Conservation (phyloP, 2,329 filamentous ascomycete species). For the Ophiostoma quercus region DNA sequence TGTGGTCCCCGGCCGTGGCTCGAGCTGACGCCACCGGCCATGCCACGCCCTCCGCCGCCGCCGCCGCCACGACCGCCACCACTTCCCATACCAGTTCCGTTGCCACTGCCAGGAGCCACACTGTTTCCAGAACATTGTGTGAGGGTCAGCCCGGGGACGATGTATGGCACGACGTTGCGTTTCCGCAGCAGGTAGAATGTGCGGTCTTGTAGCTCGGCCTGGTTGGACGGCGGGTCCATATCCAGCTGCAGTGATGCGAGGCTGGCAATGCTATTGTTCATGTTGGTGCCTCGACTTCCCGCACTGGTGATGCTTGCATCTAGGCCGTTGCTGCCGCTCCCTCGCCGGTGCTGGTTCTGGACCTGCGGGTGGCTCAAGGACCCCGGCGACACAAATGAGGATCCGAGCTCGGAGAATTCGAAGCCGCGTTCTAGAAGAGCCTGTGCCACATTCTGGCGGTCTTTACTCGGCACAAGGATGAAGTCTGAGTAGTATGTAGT, state of each 20-base stretch:
- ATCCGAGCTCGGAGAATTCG: constrained; percentile 67
- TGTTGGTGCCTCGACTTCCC: constrained; percentile 42
- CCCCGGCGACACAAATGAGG: constrained; percentile 59
- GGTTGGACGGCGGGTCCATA: constrained; percentile 65
- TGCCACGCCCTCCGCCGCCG: constrained; percentile 36
- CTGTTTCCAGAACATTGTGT: constrained; percentile 74
- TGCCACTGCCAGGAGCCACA: constrained; percentile 27
- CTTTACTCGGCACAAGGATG: constrained; percentile 77
- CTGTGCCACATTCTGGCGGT: constrained; percentile 66
- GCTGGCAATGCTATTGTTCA: constrained; percentile 21
- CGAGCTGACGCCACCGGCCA: constrained; percentile 23
- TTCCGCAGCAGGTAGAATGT: constrained; percentile 82
- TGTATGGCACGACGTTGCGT: constrained; percentile 66
- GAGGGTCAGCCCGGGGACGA: constrained; percentile 64
- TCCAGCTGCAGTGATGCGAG: constrained; percentile 33
- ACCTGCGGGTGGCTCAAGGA: constrained; percentile 32
- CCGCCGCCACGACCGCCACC: constrained; percentile 30
- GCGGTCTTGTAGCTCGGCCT: constrained; percentile 72
- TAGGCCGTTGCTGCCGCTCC: constrained; percentile 22
- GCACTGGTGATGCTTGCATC: constrained; percentile 44
- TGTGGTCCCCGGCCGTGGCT: constrained; percentile 19
- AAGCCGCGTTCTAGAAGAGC: constrained; percentile 77
- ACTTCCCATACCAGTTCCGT: constrained; percentile 5
- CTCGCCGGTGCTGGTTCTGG: constrained; percentile 24
- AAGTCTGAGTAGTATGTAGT: constrained; percentile 98